Percentiles rank a stretch among this genome's conserved stretches.
These are phyloP conservation scores for Macrolepiota fuliginosa DNA, from an alignment of 768 basidiomycete genomes.

Conservation along the genomic window DNA sequence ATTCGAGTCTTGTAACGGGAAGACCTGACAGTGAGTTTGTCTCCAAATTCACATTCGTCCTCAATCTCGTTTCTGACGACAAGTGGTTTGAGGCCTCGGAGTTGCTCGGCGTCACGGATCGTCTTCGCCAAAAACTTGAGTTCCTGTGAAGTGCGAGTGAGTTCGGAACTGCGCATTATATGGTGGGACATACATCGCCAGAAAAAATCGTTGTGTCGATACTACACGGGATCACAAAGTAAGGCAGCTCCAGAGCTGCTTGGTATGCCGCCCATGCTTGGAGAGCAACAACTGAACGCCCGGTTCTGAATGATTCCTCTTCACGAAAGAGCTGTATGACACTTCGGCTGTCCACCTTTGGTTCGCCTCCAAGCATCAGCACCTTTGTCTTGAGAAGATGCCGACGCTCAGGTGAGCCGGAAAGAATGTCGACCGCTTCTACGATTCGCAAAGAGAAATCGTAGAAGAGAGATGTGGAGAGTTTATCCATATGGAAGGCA, in stretches of 20 bases:
- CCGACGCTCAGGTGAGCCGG: slow-evolving; percentile 16
- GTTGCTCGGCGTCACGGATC: slow-evolving; percentile 34
- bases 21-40: slow-evolving; percentile 30
- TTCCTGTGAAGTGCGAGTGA: slow-evolving; percentile 24
- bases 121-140: slow-evolving; percentile 35
- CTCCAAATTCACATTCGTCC: slow-evolving; percentile 24
- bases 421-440: slow-evolving; percentile 19
- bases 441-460: slow-evolving; percentile 35
- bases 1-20: slow-evolving; percentile 45
- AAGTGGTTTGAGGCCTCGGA: slow-evolving; percentile 42
- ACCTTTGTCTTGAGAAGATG: slow-evolving; percentile 32
- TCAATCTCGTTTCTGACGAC: slow-evolving; percentile 44
- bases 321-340: slow-evolving; percentile 29
- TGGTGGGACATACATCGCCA: slow-evolving; percentile 22
- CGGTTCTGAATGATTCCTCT: slow-evolving; percentile 19
- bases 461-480: slow-evolving; percentile 35
- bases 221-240: slow-evolving; percentile 1
- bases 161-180: not conserved
- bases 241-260: slow-evolving; percentile 20
- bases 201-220: slow-evolving; percentile 26
- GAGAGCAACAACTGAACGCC: slow-evolving; percentile 25
- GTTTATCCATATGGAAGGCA: slow-evolving; percentile 45
- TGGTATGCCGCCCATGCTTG: slow-evolving; percentile 46
- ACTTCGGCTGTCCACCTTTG: slow-evolving; percentile 21
- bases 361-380: slow-evolving; percentile 35